Base-by-base conservation (phyloP, 352 stramenopile genomes). In the Phytophthora agathidicida region DNA sequence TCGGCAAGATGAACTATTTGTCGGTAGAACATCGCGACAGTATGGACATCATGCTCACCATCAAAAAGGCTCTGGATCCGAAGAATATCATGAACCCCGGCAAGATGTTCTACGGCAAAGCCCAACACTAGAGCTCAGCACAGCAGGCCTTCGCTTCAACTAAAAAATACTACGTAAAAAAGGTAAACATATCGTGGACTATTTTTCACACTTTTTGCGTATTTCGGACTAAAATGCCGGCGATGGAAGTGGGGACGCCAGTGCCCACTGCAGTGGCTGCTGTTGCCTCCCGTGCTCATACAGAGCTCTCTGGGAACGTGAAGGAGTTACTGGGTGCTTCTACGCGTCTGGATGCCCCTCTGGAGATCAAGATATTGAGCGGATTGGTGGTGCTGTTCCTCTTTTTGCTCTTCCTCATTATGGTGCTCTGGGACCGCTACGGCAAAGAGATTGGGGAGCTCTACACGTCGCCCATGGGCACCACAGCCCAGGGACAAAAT, bases 61-160 rank as follows among this genome's bases (percentile, higher is more conserved):
- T 98, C 62, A 99, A 99, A 72, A 72, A 83, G n/a, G 80, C 93
- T 9, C 54, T 99, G 14, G 96, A 99, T 72, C 96, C 96, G 11
- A 74, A 89, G 24, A 91, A 97, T 60, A 97, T 99, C 33, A 88
- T 99, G 78, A 99, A 99, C 77, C 96, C 97, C 0, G 96, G 96
- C 41, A 99, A 99, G 80, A 88, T 98, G 33, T 83, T 99, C 46
- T 89, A 90, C 41, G 76, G 76, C 46, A 76, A 70, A 33, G n/a
- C 31, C 7, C 35, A n/a, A n/a, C n/a, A n/a, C n/a, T n/a, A 26
- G 10, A 50, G 13, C 23, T 46, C 50, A 7, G 1, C 1, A 37
- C 41, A 19, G n/a, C 2, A 26, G 16, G n/a, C n/a, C n/a, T 42
- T 32, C 24, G 39, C 47, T 53, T 54, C 41, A 60, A 65, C 32